Percentiles rank a stretch among this genome's conserved stretches.
phyloP scores from a whole-genome alignment of 2,329 filamentous ascomycete species.

The Nemania diffusa region DNA sequence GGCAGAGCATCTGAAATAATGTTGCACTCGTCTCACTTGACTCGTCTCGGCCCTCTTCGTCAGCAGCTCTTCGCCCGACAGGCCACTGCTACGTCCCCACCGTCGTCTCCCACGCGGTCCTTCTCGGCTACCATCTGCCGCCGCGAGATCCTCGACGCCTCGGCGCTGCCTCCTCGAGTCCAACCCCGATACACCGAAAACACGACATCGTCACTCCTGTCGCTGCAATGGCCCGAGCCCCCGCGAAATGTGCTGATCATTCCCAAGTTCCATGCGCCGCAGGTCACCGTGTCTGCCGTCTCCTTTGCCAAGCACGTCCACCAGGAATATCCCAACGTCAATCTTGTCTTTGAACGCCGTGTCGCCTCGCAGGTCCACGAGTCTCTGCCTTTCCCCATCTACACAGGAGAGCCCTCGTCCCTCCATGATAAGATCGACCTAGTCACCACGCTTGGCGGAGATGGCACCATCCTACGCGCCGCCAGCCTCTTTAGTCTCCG shows the following conservation, averaged over 20 bases:
- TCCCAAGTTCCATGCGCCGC: slow-evolving; percentile 66
- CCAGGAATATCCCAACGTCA: slow-evolving; percentile 80
- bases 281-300: slow-evolving; percentile 63
- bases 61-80: slow-evolving; percentile 19
- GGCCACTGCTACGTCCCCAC: background rate
- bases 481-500: slow-evolving; percentile 87
- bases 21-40: slow-evolving; percentile 16
- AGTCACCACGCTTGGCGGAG: slow-evolving; percentile 89
- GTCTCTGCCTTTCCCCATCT: slow-evolving; percentile 77
- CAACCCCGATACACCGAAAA: slow-evolving; percentile 73
- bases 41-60: background rate
- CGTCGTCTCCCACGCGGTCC: slow-evolving; percentile 43
- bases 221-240: slow-evolving; percentile 64
- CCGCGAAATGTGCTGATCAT: slow-evolving; percentile 68
- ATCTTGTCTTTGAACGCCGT: slow-evolving; percentile 83
- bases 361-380: slow-evolving; percentile 78
- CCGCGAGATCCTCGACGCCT: slow-evolving; percentile 61
- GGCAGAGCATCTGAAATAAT: slow-evolving; percentile 24
- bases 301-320: slow-evolving; percentile 77
- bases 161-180: slow-evolving; percentile 64
- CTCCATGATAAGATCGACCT: slow-evolving; percentile 87
- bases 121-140: slow-evolving; percentile 62
- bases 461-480: slow-evolving; percentile 89
- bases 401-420: slow-evolving; percentile 62
- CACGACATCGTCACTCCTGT: slow-evolving; percentile 63